Conservation (phyloP, 768 basidiomycete genomes). For the Mycena venus region DNA sequence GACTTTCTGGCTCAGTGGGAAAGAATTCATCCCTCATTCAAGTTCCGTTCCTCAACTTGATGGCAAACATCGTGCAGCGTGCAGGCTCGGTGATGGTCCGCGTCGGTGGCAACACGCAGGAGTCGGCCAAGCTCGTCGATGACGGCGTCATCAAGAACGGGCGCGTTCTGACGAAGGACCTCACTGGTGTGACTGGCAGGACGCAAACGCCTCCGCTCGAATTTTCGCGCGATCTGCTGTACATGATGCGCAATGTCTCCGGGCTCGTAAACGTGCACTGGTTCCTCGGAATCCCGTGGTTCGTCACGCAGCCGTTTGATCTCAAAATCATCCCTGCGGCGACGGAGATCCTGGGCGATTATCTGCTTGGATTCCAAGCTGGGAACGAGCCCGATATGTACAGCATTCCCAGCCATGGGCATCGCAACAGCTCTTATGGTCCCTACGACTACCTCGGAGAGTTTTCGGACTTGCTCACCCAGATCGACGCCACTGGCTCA, state of each 20-base stretch:
- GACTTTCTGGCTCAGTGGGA: too few species aligned
- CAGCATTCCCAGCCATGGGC: constrained; percentile 43
- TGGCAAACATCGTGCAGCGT: too few species aligned
- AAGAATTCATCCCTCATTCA: too few species aligned
- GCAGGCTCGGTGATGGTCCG: too few species aligned
- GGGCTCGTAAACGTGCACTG: constrained; percentile 71
- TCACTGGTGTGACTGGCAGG: neutral
- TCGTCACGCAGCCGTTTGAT: neutral
- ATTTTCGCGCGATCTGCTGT: constrained; percentile 76
- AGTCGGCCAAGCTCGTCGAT: too few species aligned
- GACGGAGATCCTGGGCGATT: constrained; percentile 72
- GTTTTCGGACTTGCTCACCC: constrained; percentile 51
- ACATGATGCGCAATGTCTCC: constrained; percentile 73
- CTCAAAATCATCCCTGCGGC: constrained; percentile 69
- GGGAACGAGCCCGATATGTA: too few species aligned
- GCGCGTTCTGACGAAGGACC: constrained; percentile 58
- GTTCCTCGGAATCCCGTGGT: constrained; percentile 63
- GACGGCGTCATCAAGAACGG: constrained; percentile 40
- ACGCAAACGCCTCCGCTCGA: constrained; percentile 78
- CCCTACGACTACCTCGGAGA: constrained; percentile 64
- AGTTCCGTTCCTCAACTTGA: too few species aligned
- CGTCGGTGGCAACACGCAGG: too few species aligned
- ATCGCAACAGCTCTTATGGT: constrained; percentile 23
- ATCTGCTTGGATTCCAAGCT: constrained; percentile 79
- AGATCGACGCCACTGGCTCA: constrained; percentile 50